Evolutionary conservation across 148 eudicot genomes (phyloP).

Genomic region (Camellia granthamiana): DNA sequence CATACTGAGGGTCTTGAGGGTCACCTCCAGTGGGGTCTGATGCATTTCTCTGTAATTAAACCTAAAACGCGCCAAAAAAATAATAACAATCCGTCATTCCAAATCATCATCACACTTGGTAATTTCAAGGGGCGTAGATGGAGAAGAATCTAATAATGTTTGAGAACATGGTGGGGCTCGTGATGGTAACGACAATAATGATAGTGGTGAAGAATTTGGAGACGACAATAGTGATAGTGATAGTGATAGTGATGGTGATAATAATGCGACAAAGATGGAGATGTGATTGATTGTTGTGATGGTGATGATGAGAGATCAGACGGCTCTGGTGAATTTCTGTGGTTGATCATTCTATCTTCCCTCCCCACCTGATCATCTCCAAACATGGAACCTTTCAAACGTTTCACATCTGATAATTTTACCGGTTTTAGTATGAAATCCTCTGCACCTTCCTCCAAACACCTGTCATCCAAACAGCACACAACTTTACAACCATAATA

Average conservation of each 20-base stretch:
- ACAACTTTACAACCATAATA: too few species aligned
- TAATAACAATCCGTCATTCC: neutral
- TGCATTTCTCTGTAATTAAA: neutral
- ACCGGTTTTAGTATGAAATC: constrained; percentile 81
- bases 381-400: constrained; percentile 63
- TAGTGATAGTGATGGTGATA: constrained; percentile 17
- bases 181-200: too few species aligned
- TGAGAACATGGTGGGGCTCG: too few species aligned
- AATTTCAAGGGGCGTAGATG: constrained; percentile 30
- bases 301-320: constrained; percentile 38
- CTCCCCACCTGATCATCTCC: constrained; percentile 38
- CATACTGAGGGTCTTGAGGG: accelerated
- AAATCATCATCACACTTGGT: constrained; percentile 15
- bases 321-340: constrained; percentile 52
- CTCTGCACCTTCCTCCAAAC: constrained; percentile 93
- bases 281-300: constrained; percentile 30
- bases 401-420: constrained; percentile 64
- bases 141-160: too few species aligned
- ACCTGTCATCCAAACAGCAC: too few species aligned
- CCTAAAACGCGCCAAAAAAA: neutral
- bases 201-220: constrained; percentile 35
- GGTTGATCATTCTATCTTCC: constrained; percentile 34
- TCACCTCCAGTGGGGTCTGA: too few species aligned
- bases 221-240: constrained; percentile 21
- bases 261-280: constrained; percentile 23